Base-by-base conservation (phyloP, 306 rosid genomes). In the Dryas drummondii region DNA sequence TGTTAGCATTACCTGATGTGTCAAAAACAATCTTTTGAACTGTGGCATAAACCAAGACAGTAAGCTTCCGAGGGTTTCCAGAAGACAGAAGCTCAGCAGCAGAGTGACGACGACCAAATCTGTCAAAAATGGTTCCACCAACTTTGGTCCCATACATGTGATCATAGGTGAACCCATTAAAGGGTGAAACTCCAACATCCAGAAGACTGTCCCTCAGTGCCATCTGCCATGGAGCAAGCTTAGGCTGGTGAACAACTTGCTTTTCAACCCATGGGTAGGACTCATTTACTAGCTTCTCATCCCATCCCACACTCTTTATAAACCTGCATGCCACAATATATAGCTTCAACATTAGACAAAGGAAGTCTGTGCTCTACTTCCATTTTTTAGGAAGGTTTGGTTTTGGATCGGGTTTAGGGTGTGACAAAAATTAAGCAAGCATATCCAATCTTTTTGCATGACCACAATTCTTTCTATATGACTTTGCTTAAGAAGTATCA, bases 81-180 rank as follows among this genome's bases (percentile, higher is more conserved):
- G 94, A 78, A 62, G 90, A 84, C 16, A 94, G 88, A 4, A 94
- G 80, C 51, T 94, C 98, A 15, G 97, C 97, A 48, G 98, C 81
- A 0, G 98, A 86, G 86, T 94, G 97, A 45, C 97, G 93, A 44
- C 90, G 91, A 56, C 96, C 96, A 3, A 84, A 91, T 19, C 86
- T 80, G 62, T 94, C 98, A 2, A 84, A 94, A 70, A 90, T 94
- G 85, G 98, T 94, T 70, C 98, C 98, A 15, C 98, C 98, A 66
- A 94, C 82, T 68, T 94, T 94, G 71, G 98, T 94, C 64, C 98
- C 98, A 70, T 86, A 88, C 14, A 90, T 9, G 74, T 94, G 98
- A 79, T 94, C 98, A 64, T 87, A 94, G 64, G 98, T 94, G 88
- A 94, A 94, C 0, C 98, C 98, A 79, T 94, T 94, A 55, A 82